Conservation (phyloP, 495 filamentous ascomycete species). For the Haplographium delicatum region DNA sequence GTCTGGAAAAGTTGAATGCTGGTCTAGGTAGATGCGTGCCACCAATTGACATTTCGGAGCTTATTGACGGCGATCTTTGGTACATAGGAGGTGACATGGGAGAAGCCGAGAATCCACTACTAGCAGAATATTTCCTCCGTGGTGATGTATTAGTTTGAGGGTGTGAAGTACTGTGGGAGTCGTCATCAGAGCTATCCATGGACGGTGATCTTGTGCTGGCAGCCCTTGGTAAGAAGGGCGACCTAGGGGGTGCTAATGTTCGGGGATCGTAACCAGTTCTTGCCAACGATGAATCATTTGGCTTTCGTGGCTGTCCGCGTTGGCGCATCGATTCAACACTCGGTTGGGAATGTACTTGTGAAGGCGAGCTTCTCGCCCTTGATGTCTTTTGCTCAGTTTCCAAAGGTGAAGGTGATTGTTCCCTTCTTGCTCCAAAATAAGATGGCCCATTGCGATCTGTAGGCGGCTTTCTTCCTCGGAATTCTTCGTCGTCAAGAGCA, state of each 20-base stretch:
- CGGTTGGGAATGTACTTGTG: slow-evolving; percentile 5
- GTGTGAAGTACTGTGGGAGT: slow-evolving; percentile 24
- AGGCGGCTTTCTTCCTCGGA: slow-evolving; percentile 19
- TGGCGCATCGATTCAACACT: slow-evolving; percentile 20
- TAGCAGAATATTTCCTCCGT: slow-evolving; percentile 55
- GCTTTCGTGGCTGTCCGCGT: slow-evolving; percentile 1
- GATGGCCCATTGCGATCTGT: not conserved
- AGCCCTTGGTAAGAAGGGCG: slow-evolving; percentile 48
- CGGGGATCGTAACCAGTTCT: slow-evolving; percentile 19
- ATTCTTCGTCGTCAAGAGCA: slow-evolving; percentile 24
- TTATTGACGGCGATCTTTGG: slow-evolving; percentile 72
- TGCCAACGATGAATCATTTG: slow-evolving; percentile 13
- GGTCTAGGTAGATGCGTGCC: slow-evolving; percentile 62
- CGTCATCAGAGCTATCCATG: slow-evolving; percentile 57
- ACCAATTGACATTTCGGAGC: slow-evolving; percentile 61
- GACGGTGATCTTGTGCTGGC: slow-evolving; percentile 52
- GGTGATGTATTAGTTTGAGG: slow-evolving; percentile 9
- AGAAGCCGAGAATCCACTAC: slow-evolving; percentile 60
- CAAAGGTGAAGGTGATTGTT: slow-evolving; percentile 22
- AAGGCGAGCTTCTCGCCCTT: slow-evolving; percentile 4
- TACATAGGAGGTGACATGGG: slow-evolving; percentile 55
- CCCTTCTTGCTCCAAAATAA: slow-evolving; percentile 22
- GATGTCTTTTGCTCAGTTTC: slow-evolving; percentile 7
- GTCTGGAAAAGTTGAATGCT: slow-evolving; percentile 89
- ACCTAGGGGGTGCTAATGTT: slow-evolving; percentile 48